These are phyloP conservation scores for Scheffersomyces amazonensis DNA, from an alignment of 805 yeast genomes.

Conservation along the genomic window DNA sequence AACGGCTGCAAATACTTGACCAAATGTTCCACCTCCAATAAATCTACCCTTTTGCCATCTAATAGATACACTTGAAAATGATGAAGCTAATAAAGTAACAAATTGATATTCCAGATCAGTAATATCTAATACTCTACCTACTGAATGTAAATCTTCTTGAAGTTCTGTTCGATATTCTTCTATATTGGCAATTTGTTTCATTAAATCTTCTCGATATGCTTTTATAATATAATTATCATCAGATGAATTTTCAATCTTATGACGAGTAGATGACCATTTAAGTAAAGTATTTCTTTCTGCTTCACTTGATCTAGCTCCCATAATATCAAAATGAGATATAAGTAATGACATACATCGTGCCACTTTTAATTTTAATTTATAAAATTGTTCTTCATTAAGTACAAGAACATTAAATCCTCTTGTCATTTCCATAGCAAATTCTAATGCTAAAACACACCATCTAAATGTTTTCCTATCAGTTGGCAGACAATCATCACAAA, in stretches of 20 bases:
- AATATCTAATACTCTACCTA: constrained; percentile 89
- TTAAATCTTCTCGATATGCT: constrained; percentile 63
- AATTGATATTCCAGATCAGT: constrained; percentile 85
- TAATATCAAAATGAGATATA: constrained; percentile 94
- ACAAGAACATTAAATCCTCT: constrained; percentile 85
- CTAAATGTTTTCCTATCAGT: constrained; percentile 87
- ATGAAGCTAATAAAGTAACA: constrained; percentile 80
- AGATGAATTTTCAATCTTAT: constrained; percentile 45
- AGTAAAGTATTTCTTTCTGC: constrained; percentile 53
- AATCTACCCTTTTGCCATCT: constrained; percentile 96
- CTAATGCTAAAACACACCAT: constrained; percentile 95
- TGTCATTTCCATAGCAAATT: constrained; percentile 93
- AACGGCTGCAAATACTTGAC: constrained; percentile 87
- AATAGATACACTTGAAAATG: constrained; percentile 84
- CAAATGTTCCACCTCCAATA: constrained; percentile 95
- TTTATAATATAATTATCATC: constrained; percentile 38
- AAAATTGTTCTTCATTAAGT: constrained; percentile 73
- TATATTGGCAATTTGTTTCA: constrained; percentile 60
- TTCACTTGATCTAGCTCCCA: constrained; percentile 93
- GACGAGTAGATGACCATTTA: constrained; percentile 51
- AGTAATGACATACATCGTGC: constrained; percentile 92
- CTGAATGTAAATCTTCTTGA: constrained; percentile 43
- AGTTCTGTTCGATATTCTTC: constrained; percentile 53
- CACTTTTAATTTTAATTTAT: constrained; percentile 70
- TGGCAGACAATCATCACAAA: constrained; percentile 93